Base-by-base conservation (phyloP, 495 filamentous ascomycete species). In the Oleoguttula mirabilis region DNA sequence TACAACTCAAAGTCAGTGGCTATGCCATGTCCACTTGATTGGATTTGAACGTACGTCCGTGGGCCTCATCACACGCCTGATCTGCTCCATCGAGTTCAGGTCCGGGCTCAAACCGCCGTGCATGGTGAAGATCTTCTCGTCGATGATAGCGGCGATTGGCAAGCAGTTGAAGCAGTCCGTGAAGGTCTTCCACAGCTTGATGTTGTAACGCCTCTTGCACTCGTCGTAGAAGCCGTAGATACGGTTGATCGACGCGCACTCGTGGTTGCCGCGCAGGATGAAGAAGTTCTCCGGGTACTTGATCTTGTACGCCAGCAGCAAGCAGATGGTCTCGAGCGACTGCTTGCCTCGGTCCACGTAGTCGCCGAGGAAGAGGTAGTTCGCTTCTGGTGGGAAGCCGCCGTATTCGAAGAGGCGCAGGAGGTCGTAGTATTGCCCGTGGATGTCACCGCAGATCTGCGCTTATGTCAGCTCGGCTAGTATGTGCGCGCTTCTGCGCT, bases 121-220 rank as follows among this genome's bases (percentile, higher is more conserved):
- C 90, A 98, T 98, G 48, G 90, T 98, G 75, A 98, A 96, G 56
- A 98, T 98, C 81, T 98, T 98, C 73, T 98, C 90, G 60, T 98
- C 90, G 56, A 98, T 98, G 64, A 98, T 98, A 43, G 90, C 90
- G n/a, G 90, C 90, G 64, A 98, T 98, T 22, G 90, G 90, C 58
- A 98, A 64, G 70, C 90, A 98, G 72, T 98, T 98, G 76, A 98
- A 98, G 76, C 90, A 98, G 58, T 98, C 90, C 27, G 90, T 98
- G 60, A 98, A 98, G 5, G 90, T 98, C 73, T 98, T 98, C 90
- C 90, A 98, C 50, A 98, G 78, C 76, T 98, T 98, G 70, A 98
- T 98, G 70, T 98, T 98, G 67, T 98, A 98, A 47, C 90, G 73
- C 50, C 90, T 79, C 72, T 98, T 98, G 76, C 90, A 98, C 65